Base-by-base conservation (phyloP, 768 basidiomycete genomes). In the Serendipita sp. region DNA sequence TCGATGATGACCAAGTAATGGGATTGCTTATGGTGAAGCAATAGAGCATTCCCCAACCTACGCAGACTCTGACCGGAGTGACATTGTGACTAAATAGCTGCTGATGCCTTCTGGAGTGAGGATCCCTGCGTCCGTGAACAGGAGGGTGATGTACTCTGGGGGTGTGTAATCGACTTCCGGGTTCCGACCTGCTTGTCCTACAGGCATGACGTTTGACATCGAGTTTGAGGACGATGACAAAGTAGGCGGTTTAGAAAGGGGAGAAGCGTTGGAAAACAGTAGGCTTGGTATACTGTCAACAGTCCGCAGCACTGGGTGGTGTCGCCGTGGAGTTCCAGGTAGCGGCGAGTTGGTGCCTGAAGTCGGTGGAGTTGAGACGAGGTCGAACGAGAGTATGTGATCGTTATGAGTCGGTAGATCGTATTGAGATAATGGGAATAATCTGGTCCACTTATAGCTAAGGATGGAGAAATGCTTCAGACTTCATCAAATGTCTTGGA, bases 401-500 rank as follows among this genome's bases (percentile, higher is more conserved):
- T 86, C 76, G 73, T 85, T 85, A 72, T 90, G 82, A 45, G 84
- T 88, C 43, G 90, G 90, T 42, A 93, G 79, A 77, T 93, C 88
- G 71, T 89, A 87, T 70, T 90, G 88, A 67, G 89, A 90, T 75
- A 92, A 75, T 64, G 94, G 94, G 76, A 96, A 98, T 68, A 94
- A 78, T 66, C 95, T 86, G 71, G 95, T 89, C 73, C 97, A 97
- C 77, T 98, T 98, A 80, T 94, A 98, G 72, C 90, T 92, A 73
- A 66, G 65, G 65, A 66, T 64, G 62, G 33, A 48, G 51, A 66
- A 33, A 33, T 33, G 62, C 58, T 65, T 68, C n/a, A 44, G n/a
- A 16, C 9, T 14, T 48, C 58, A 43, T 43, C 31, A 58, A 24
- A 58, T 20, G 30, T 58, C 9, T 9, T 31, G 3, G 30, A 1